Evolutionary conservation across 2,329 filamentous ascomycete genomes (phyloP).

Genomic region (Cladophialophora immunda): DNA sequence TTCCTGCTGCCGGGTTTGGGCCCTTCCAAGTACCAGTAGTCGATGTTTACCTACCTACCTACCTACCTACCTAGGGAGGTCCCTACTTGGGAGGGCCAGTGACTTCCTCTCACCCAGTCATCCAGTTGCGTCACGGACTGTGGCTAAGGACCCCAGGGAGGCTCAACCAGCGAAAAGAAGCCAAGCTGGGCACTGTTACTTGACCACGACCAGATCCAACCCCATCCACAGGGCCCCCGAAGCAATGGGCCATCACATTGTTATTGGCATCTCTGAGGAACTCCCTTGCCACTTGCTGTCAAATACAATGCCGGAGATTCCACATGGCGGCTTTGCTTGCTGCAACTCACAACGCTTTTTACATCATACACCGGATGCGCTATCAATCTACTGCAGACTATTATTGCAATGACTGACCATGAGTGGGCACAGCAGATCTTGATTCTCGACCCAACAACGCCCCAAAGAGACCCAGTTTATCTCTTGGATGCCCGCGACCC

Average conservation of each 20-base stretch:
- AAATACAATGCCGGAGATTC: neutral
- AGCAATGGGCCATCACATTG: neutral
- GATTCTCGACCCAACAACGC: neutral
- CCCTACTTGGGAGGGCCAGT: neutral
- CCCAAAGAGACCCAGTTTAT: neutral
- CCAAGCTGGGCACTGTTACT: neutral
- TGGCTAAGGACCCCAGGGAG: neutral
- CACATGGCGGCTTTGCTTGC: neutral
- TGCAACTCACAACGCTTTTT: neutral
- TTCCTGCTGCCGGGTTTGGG: neutral
- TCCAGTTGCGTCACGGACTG: neutral
- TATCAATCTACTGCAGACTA: neutral
- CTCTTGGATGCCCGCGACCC: neutral
- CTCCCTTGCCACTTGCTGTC: neutral
- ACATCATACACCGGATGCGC: neutral
- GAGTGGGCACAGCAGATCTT: conserved; percentile 3
- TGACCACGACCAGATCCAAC: neutral
- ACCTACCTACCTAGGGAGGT: no score
- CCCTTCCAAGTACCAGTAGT: neutral
- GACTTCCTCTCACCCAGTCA: neutral
- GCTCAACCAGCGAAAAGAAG: neutral
- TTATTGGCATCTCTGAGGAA: neutral
- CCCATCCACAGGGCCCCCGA: neutral
- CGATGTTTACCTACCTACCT: neutral
- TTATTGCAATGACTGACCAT: neutral